Evolutionary conservation across 148 eudicot species (phyloP), one percentile per base, ranked within the genome.

Genomic region (Agrostemma githago): DNA sequence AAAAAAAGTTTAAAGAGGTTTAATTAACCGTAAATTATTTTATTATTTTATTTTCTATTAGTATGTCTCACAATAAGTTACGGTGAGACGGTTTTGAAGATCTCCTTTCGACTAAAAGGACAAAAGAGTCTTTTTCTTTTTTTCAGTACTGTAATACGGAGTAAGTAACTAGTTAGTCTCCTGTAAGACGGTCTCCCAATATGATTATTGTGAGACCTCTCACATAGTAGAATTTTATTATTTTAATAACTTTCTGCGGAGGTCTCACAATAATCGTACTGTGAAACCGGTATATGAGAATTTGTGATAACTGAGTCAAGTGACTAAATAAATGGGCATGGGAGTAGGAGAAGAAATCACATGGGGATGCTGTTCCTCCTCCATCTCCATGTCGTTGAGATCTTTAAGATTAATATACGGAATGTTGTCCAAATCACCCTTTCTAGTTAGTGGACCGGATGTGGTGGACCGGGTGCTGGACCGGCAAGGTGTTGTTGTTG

Each of bases 241-340:
- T n/a, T n/a, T n/a, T n/a, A n/a, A n/a, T n/a, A n/a, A n/a, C n/a
- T n/a, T n/a, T n/a, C n/a, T n/a, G n/a, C n/a, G n/a, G n/a, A n/a
- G n/a, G n/a, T n/a, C n/a, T n/a, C n/a, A n/a, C n/a, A n/a, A n/a
- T n/a, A n/a, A n/a, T n/a, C n/a, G n/a, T n/a, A n/a, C n/a, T n/a
- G n/a, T n/a, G n/a, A n/a, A n/a, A n/a, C n/a, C n/a, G n/a, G n/a
- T n/a, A n/a, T n/a, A n/a, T n/a, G n/a, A n/a, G n/a, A n/a, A n/a
- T n/a, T n/a, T n/a, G n/a, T n/a, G n/a, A 21, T 4, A 4, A n/a
- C 16, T 51, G 56, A 21, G 5, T 76, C 56, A 93, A 14, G 91
- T 89, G 78, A 93, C 98, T 70, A 89, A 83, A 72, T 93, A 93
- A 68, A 93, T 89, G 12, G 98, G 98, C 89, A 84, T 75, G 3